phyloP scores from a whole-genome alignment of 2,329 filamentous ascomycete species.

The Fusarium praegraminearum region DNA sequence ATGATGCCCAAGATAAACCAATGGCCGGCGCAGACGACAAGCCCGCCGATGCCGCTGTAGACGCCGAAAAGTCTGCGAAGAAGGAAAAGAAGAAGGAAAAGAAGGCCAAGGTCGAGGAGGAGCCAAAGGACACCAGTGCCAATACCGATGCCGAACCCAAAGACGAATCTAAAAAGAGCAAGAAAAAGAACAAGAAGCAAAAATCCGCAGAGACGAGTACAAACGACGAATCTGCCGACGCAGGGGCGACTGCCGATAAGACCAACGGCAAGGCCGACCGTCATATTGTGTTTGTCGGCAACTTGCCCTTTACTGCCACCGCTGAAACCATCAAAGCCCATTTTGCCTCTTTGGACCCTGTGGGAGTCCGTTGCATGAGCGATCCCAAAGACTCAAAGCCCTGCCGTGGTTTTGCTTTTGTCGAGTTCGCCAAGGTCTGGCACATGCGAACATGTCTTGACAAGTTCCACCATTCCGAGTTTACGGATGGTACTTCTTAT shows the following conservation, averaged over 20 bases:
- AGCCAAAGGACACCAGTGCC: constrained; percentile 28
- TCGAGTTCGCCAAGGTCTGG: constrained; percentile 89
- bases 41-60: constrained; percentile 32
- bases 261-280: constrained; percentile 46
- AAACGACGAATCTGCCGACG: constrained; percentile 17
- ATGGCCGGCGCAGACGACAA: constrained; percentile 44
- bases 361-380: constrained; percentile 73
- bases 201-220: constrained; percentile 41
- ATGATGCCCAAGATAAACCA: constrained; percentile 39
- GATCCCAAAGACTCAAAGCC: constrained; percentile 70
- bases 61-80: constrained; percentile 43
- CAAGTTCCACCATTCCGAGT: constrained; percentile 87
- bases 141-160: constrained; percentile 44
- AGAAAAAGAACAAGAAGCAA: constrained; percentile 48
- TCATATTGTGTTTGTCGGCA: constrained; percentile 66
- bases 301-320: constrained; percentile 88
- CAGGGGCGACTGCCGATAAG: constrained; percentile 33
- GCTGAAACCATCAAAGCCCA: constrained; percentile 76
- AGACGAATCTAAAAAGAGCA: constrained; percentile 51
- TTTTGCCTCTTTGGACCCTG: constrained; percentile 75
- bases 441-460: constrained; percentile 94
- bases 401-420: constrained; percentile 83
- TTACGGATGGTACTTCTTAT: constrained; percentile 67
- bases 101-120: constrained; percentile 45
- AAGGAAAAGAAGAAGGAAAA: constrained; percentile 49